These are phyloP conservation scores for Candida nanaspora DNA, from an alignment of 805 yeast genomes.

Conservation along the genomic window DNA sequence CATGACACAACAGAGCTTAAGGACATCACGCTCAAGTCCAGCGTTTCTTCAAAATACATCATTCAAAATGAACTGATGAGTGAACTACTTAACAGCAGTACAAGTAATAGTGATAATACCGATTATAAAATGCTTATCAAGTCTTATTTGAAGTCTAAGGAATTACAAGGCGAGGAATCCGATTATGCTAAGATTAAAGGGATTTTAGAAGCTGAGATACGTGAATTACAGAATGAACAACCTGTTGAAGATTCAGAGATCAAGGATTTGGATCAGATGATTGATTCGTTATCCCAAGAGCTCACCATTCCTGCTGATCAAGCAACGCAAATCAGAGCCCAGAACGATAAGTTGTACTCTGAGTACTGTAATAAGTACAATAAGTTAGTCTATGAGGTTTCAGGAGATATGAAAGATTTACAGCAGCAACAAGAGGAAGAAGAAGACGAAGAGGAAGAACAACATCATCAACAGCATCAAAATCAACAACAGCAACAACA, in stretches of 20 bases:
- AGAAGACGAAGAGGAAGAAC: constrained; percentile 1
- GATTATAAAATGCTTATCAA: not conserved
- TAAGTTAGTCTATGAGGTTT: constrained; percentile 17
- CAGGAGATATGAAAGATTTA: constrained; percentile 10
- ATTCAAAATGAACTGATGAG: constrained; percentile 25
- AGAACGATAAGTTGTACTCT: constrained; percentile 13
- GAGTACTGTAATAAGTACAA: constrained; percentile 13
- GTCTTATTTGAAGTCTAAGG: not conserved
- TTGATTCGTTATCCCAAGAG: constrained; percentile 14
- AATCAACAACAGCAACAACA: not conserved
- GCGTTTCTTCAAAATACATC: constrained; percentile 25
- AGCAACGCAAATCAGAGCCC: not conserved
- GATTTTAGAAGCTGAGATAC: not conserved
- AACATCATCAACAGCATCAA: not conserved
- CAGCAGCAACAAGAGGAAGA: constrained; percentile 7
- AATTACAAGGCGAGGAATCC: not conserved
- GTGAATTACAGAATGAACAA: not conserved
- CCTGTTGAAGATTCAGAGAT: constrained; percentile 9
- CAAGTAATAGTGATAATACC: not conserved
- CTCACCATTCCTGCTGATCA: constrained; percentile 17
- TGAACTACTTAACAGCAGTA: constrained; percentile 2
- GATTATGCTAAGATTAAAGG: constrained; percentile 1
- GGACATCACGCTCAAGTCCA: constrained; percentile 25
- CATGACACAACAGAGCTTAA: constrained; percentile 5
- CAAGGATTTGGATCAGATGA: constrained; percentile 5